Conservation (phyloP, 768 basidiomycete genomes). For the Trametes sanguinea region DNA sequence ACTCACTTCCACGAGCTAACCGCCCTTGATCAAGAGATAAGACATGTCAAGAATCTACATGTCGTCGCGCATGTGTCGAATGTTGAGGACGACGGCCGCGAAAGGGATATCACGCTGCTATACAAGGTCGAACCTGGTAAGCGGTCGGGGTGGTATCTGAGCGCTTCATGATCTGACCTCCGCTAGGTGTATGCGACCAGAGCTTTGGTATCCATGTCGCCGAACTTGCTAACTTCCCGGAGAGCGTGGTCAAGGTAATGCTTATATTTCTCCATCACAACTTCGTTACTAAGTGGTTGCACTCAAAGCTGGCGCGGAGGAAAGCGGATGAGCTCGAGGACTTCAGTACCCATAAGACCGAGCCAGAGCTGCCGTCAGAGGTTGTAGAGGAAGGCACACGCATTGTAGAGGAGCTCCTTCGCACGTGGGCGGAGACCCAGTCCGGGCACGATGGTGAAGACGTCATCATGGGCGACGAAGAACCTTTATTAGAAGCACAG, state of each 20-base stretch:
- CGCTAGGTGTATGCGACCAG: conserved; percentile 85
- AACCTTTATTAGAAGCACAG: conserved; percentile 36
- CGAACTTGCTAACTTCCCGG: conserved; percentile 95
- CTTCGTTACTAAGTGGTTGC: not conserved
- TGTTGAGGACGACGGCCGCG: conserved; percentile 44
- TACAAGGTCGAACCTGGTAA: conserved; percentile 79
- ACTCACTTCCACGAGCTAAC: conserved; percentile 99
- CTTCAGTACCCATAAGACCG: conserved; percentile 51
- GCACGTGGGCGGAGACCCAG: conserved; percentile 55
- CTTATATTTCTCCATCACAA: not conserved
- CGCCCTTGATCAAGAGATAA: conserved; percentile 80
- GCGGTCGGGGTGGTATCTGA: conserved; percentile 19
- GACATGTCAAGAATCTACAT: conserved; percentile 91
- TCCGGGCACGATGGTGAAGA: conserved; percentile 43
- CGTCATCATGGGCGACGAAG: conserved; percentile 53
- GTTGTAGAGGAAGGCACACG: conserved; percentile 77
- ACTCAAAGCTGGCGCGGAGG: conserved; percentile 74
- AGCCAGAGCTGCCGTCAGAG: conserved; percentile 52
- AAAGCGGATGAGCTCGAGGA: conserved; percentile 93
- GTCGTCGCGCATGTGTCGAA: conserved; percentile 89
- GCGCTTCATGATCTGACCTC: not conserved
- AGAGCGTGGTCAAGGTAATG: conserved; percentile 83
- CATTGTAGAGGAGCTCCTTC: conserved; percentile 78
- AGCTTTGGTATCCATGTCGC: conserved; percentile 99
- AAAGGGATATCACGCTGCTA: conserved; percentile 78